Evolutionary conservation across 805 yeast genomes (phyloP), one percentile per base, ranked within the genome.

Genomic region (Dipodascus albidus): DNA sequence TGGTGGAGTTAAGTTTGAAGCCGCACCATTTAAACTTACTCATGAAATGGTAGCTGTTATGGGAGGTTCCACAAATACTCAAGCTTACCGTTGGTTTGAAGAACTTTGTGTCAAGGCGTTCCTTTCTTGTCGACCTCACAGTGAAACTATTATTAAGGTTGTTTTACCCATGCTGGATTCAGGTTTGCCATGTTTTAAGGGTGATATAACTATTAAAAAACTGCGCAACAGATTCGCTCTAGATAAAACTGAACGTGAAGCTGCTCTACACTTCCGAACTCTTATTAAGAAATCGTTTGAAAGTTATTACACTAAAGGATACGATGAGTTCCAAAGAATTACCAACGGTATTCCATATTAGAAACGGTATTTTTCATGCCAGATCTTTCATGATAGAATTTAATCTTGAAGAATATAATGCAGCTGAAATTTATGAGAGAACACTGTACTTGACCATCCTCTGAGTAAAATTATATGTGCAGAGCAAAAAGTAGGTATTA

Each of bases 1-100:
- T 8, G 99, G 99, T 59, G 99, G 99, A 35, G 97, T 93, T 50
- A 87, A 83, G 63, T 95, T 93, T 66, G 99, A 93, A 63, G 96
- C 88, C n/a, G 96, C 96, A 1, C 98, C 99, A 11, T 93, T 93
- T 75, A 93, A 93, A 66, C 77, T 93, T 59, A 93, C 99, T 2
- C 86, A 84, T 61, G 99, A 93, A 64, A 93, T 95, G 99, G 85
- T 93, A 3, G 78, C 81, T 65, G 97, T 93, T 1, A 81, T 93
- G 83, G 99, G 99, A n/a, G 98, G 98, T 0, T 77, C 81, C 17
- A 75, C 79, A 22, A 75, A 78, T 33, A 87, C 98, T 0, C 96
- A 87, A 65, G 90, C 96, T 0, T 93, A 82, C 71, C 75, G 74
- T 60, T 87, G 96, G 89, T 93, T 89, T 70, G 97, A 93, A 69